Evolutionary conservation across 495 filamentous ascomycete genomes (phyloP).

Genomic region (Hypomontagnella submonticulosa): DNA sequence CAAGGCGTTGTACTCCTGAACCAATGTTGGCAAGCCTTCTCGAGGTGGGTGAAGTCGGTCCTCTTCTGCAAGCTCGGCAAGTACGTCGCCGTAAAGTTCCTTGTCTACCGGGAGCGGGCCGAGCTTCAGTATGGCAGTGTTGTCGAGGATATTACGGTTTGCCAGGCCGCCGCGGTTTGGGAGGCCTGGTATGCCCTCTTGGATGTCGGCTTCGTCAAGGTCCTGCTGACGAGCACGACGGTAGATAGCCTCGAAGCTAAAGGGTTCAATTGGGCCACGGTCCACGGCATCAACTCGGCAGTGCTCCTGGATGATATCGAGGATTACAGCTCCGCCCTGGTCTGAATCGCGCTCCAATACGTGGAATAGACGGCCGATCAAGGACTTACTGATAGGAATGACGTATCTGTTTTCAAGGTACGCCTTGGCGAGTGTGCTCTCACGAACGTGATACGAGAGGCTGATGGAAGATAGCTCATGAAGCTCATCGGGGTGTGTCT

Average conservation of each 20-base stretch:
- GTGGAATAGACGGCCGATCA: slow-evolving; percentile 81
- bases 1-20: slow-evolving; percentile 81
- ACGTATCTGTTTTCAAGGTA: slow-evolving; percentile 88
- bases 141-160: slow-evolving; percentile 73
- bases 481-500: slow-evolving; percentile 80
- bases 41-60: slow-evolving; percentile 76
- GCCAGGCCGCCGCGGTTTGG: slow-evolving; percentile 76
- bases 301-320: slow-evolving; percentile 76
- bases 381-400: slow-evolving; percentile 82
- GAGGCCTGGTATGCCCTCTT: slow-evolving; percentile 94
- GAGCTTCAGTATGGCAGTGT: slow-evolving; percentile 71
- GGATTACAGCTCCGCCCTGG: slow-evolving; percentile 79
- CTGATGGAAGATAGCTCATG: slow-evolving; percentile 72
- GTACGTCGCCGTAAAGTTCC: slow-evolving; percentile 80
- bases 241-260: slow-evolving; percentile 83
- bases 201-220: slow-evolving; percentile 78
- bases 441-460: slow-evolving; percentile 78
- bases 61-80: slow-evolving; percentile 82
- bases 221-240: slow-evolving; percentile 62
- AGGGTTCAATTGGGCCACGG: slow-evolving; percentile 78
- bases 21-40: slow-evolving; percentile 70
- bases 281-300: slow-evolving; percentile 79
- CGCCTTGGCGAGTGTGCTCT: slow-evolving; percentile 75
- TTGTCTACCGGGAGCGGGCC: slow-evolving; percentile 83
- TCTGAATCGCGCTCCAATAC: slow-evolving; percentile 87